These are phyloP conservation scores for Cicer judaicum DNA, from an alignment of 306 rosid genomes.

Conservation along the genomic window DNA sequence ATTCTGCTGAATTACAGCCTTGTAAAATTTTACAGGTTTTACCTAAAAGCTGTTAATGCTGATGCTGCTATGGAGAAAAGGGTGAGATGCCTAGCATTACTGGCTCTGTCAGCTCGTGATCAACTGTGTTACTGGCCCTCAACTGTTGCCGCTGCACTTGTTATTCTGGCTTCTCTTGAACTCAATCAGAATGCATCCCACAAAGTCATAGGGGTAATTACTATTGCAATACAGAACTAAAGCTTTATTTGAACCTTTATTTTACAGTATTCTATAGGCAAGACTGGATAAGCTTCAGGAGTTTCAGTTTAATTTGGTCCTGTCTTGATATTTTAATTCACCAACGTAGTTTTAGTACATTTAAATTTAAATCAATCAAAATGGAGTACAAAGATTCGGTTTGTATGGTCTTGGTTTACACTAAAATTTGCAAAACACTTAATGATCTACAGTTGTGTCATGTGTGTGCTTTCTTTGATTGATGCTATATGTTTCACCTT, in stretches of 20 bases:
- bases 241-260: constrained; percentile 22
- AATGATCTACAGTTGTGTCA: not conserved
- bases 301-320: constrained; percentile 15
- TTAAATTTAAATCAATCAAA: not conserved
- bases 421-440: constrained; percentile 19
- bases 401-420: constrained; percentile 10
- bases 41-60: constrained; percentile 80
- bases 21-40: constrained; percentile 63
- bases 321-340: constrained; percentile 11
- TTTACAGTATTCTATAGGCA: constrained; percentile 6
- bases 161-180: constrained; percentile 77
- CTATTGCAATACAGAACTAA: not conserved
- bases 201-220: constrained; percentile 70
- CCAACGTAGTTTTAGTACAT: constrained; percentile 2
- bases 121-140: constrained; percentile 81
- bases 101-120: constrained; percentile 65
- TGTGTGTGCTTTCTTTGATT: not conserved
- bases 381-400: not conserved
- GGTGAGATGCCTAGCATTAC: constrained; percentile 69
- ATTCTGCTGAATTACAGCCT: not conserved
- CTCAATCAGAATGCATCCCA: constrained; percentile 52
- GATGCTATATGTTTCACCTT: constrained; percentile 8
- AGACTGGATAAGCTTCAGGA: not conserved
- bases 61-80: constrained; percentile 70
- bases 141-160: constrained; percentile 93